Conservation (phyloP, 306 rosid species). For the Herpetospermum pedunculosum region DNA sequence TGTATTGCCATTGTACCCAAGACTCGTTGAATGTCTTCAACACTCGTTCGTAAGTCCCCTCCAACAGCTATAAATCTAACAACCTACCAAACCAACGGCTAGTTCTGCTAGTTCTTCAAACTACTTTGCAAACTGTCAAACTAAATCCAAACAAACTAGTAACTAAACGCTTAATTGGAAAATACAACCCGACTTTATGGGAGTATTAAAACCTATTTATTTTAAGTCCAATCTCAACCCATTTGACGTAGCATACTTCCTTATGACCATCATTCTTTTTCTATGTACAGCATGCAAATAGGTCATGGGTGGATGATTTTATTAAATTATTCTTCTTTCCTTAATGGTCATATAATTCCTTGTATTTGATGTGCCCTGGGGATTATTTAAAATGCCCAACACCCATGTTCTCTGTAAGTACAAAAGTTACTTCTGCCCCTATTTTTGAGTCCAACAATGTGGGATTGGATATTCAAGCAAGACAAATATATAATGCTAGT, state of each 20-base stretch:
- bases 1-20: background rate
- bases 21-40: too few relatives aligned
- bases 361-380: background rate
- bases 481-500: background rate
- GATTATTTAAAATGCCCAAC: background rate
- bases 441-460: background rate
- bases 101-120: background rate
- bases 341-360: background rate
- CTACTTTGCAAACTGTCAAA: background rate
- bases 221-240: background rate
- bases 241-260: background rate
- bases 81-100: background rate
- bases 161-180: background rate
- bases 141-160: background rate
- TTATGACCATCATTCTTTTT: background rate
- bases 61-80: background rate
- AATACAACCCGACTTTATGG: background rate
- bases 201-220: background rate
- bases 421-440: background rate
- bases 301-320: background rate
- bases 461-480: background rate
- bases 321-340: background rate
- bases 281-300: background rate
- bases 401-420: background rate
- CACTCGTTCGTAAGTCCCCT: background rate